Evolutionary conservation across 192 early-diverging fungal species (phyloP).

Genomic region (Cladochytrium replicatum): DNA sequence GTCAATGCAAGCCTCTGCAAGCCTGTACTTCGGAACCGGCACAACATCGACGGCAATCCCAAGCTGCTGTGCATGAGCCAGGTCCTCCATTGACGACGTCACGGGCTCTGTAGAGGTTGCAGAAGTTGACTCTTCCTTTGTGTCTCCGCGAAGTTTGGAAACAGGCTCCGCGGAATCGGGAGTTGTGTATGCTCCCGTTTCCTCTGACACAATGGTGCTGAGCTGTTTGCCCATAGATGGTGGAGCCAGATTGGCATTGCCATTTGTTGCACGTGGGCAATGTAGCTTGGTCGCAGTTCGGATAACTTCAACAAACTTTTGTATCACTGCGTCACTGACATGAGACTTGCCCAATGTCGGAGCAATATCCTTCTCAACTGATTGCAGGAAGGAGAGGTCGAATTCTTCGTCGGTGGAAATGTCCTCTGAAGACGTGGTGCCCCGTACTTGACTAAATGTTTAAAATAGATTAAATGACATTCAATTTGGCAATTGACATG

Average conservation of each 20-base stretch:
- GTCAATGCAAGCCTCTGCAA: constrained; percentile 54
- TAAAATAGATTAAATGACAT: not conserved
- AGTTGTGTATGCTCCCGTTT: not conserved
- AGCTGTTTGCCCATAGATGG: not conserved
- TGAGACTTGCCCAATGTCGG: constrained; percentile 56
- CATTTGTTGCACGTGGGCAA: constrained; percentile 16
- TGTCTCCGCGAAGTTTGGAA: no score
- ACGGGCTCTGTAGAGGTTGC: not conserved
- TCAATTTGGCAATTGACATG: not conserved
- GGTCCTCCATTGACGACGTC: no score
- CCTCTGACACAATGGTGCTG: not conserved
- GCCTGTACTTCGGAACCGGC: constrained; percentile 51
- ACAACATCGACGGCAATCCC: constrained; percentile 36
- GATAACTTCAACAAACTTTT: constrained; percentile 46
- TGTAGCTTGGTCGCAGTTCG: constrained; percentile 40
- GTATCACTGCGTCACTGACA: constrained; percentile 46
- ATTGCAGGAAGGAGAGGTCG: constrained; percentile 57
- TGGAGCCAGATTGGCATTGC: no score
- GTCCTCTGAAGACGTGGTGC: constrained; percentile 45
- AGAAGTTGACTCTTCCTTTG: not conserved
- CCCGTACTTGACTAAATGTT: constrained; percentile 32
- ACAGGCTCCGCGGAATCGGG: not conserved
- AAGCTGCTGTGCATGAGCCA: not conserved
- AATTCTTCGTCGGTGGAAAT: constrained; percentile 60
- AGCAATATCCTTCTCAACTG: constrained; percentile 55